phyloP scores from a whole-genome alignment of 2,329 filamentous ascomycete genomes.

The Verticillium klebahnii region DNA sequence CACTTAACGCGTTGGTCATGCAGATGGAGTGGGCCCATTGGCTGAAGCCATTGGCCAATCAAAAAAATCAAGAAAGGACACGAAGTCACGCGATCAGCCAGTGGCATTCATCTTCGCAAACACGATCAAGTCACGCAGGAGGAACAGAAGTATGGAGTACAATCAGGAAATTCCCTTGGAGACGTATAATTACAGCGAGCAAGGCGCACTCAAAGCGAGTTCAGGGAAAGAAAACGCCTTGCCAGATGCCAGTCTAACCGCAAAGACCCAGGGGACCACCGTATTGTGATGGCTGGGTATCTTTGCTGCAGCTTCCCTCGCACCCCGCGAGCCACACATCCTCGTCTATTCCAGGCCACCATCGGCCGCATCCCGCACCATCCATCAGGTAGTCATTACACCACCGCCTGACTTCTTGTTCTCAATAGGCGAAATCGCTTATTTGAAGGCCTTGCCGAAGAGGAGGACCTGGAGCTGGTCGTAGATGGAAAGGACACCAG shows the following conservation, averaged over 20 bases:
- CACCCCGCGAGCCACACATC: slow-evolving; percentile 30
- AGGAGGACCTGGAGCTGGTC: slow-evolving; percentile 98
- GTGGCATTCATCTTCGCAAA: neutral
- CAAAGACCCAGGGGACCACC: slow-evolving; percentile 31
- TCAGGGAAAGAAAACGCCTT: slow-evolving; percentile 39
- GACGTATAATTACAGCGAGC: slow-evolving; percentile 60
- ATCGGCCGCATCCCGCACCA: neutral
- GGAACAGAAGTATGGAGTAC: slow-evolving; percentile 20
- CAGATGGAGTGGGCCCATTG: neutral
- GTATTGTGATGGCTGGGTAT: slow-evolving; percentile 31
- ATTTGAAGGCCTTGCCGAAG: slow-evolving; percentile 99
- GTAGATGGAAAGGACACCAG: slow-evolving; percentile 99
- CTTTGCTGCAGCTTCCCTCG: slow-evolving; percentile 42
- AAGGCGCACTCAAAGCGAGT: slow-evolving; percentile 41
- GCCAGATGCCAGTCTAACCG: slow-evolving; percentile 45
- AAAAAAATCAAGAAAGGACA: neutral
- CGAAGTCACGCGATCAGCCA: neutral
- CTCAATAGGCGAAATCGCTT: neutral
- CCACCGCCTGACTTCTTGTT: neutral
- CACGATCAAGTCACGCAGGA: slow-evolving; percentile 14
- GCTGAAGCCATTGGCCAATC: slow-evolving; percentile 7
- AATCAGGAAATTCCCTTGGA: slow-evolving; percentile 47
- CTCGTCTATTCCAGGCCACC: slow-evolving; percentile 17
- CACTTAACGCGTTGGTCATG: neutral
- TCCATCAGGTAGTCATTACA: slow-evolving; percentile 1